Base-by-base conservation (phyloP, 345 rosid species). In the Eutrema yunnanense region DNA sequence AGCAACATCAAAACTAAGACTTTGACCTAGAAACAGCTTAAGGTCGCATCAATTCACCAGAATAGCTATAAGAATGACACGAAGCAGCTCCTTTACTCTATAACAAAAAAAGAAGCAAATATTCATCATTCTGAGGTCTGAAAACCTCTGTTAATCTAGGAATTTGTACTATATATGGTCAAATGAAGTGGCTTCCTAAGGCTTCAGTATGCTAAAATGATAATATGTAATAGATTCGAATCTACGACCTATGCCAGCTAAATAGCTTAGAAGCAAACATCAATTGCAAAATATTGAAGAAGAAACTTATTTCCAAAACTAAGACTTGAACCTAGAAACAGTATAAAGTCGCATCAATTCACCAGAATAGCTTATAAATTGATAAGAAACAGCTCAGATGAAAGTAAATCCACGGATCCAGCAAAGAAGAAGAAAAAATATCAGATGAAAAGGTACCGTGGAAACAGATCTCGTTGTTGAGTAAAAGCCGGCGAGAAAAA, bases 391-490 rank as follows among this genome's bases (percentile, higher is more conserved):
- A 67, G 63, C 69, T 46, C 64, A 27, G 29, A 67, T 3, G 67
- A 33, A 50, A 42, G 53, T 36, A 26, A 44, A 46, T 69, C 37
- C 3, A 46, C 32, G 65, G 74, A 75, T 69, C 79, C 58, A 53
- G 52, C 34, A 27, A 68, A 36, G 6, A 46, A 4, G 73, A 4
- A 1, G 30, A 37, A 2, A 8, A 6, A 32, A 8, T 34, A 3
- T 34, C 44, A 65, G 72, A 60, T 22, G 52, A 46, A 62, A 38
- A 36, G 16, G 41, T 75, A 75, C 79, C 79, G 70, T 69, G 44
- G 32, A 75, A 60, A 68, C 43, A 61, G 69, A 68, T 75, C 79
- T 75, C 56, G 79, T 33, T 6, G 9, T 41, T 6, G 61, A 40
- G 60, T 33, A 38, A 57, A 48, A 51, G 67, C 29, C 62, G 61